These are phyloP conservation scores for Xylariaceae sp. DNA, from an alignment of 2,329 filamentous ascomycete species.

Conservation along the genomic window DNA sequence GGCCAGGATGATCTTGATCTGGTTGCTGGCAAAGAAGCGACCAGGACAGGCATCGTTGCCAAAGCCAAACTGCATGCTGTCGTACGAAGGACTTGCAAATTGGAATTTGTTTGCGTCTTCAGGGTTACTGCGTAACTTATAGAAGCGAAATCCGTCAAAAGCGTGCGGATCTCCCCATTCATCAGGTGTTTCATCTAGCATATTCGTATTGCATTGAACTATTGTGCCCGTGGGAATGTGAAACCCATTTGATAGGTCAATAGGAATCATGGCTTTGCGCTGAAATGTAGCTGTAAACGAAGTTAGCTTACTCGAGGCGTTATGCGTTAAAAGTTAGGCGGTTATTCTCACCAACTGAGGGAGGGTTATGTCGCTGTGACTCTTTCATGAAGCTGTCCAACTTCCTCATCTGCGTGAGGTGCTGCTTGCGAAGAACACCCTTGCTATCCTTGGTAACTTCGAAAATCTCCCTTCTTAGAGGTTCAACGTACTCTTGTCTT, in stretches of 20 bases:
- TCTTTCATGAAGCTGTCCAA: constrained; percentile 51
- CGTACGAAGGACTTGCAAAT: constrained; percentile 44
- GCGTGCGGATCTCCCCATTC: constrained; percentile 37
- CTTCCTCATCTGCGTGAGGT: constrained; percentile 42
- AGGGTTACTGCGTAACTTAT: constrained; percentile 34
- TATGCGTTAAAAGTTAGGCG: no score
- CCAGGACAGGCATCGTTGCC: constrained; percentile 50
- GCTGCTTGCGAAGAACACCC: constrained; percentile 36
- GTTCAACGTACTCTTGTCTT: constrained; percentile 51
- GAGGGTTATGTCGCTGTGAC: constrained; percentile 43
- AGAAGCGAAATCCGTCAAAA: constrained; percentile 41
- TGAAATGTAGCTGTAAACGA: constrained; percentile 36
- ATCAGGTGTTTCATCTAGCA: constrained; percentile 37
- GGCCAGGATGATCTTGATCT: constrained; percentile 46
- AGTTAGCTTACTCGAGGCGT: no score
- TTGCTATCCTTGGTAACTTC: constrained; percentile 36
- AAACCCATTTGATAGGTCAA: constrained; percentile 44
- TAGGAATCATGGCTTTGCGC: constrained; percentile 39
- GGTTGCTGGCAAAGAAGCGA: constrained; percentile 48
- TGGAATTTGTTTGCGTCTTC: constrained; percentile 40
- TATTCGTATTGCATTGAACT: constrained; percentile 39
- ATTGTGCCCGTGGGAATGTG: constrained; percentile 39
- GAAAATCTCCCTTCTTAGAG: constrained; percentile 50
- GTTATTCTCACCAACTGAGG: constrained; percentile 36
- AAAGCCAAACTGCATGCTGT: constrained; percentile 47